Evolutionary conservation across 1,139 yeast species (phyloP).

Genomic region (Yamadazyma friedrichii): DNA sequence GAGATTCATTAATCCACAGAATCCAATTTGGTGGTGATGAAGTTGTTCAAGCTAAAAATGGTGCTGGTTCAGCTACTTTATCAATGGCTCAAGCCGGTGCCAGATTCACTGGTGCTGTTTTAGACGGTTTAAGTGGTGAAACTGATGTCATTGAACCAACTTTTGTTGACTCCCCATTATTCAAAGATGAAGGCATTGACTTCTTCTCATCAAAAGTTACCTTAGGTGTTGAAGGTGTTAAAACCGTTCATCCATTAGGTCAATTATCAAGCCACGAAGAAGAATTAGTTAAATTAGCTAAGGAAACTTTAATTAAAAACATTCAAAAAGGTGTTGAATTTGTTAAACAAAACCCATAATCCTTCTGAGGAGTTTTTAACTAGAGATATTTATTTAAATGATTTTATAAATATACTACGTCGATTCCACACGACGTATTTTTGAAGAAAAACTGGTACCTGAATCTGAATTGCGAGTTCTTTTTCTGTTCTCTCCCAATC

Average conservation of each 20-base stretch:
- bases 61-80: constrained; percentile 91
- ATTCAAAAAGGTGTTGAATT: constrained; percentile 61
- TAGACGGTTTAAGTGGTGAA: constrained; percentile 56
- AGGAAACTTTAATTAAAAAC: constrained; percentile 55
- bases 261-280: constrained; percentile 57
- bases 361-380: not conserved
- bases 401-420: too few species aligned
- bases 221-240: constrained; percentile 58
- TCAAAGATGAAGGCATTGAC: constrained; percentile 48
- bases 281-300: constrained; percentile 52
- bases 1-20: constrained; percentile 75
- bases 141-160: constrained; percentile 49
- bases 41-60: constrained; percentile 93
- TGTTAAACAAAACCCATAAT: constrained; percentile 50
- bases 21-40: constrained; percentile 98
- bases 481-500: too few species aligned
- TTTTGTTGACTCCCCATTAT: constrained; percentile 51
- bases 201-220: constrained; percentile 68
- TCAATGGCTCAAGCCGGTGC: constrained; percentile 98
- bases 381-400: too few species aligned
- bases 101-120: constrained; percentile 64
- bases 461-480: too few species aligned
- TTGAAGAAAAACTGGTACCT: too few species aligned
- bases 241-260: constrained; percentile 54
- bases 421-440: too few species aligned